A percentile compares a stretch with the other conserved stretches of the same genome.
phyloP scores from a whole-genome alignment of 306 rosid species.

The Biancaea sappan region DNA sequence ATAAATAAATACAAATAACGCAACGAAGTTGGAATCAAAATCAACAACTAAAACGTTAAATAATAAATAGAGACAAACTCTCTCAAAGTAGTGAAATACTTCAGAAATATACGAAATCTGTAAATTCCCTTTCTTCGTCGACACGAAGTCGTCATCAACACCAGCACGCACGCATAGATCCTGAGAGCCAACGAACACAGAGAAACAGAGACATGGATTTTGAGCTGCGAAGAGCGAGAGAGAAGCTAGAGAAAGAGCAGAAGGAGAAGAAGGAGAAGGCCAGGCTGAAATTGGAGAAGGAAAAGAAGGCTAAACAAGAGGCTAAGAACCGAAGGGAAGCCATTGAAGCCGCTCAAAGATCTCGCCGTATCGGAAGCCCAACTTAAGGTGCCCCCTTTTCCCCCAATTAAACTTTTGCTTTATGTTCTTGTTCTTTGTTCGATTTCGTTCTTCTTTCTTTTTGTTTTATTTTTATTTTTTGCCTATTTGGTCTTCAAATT shows the following conservation, averaged over 20 bases:
- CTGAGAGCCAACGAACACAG: not conserved
- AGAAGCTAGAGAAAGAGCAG: conserved; percentile 92
- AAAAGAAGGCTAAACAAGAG: conserved; percentile 72
- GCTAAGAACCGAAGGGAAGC: conserved; percentile 77
- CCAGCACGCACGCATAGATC: not conserved
- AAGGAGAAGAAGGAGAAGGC: conserved; percentile 59
- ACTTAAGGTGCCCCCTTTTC: conserved; percentile 60
- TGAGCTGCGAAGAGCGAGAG: conserved; percentile 87
- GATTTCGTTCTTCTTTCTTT: not conserved
- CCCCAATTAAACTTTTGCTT: not conserved
- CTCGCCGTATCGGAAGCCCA: conserved; percentile 84
- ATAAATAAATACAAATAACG: not conserved
- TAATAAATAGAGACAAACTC: not conserved
- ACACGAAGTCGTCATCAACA: conserved; percentile 27
- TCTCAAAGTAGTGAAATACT: too few relatives aligned
- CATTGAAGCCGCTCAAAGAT: conserved; percentile 79
- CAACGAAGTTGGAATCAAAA: not conserved
- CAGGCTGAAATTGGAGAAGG: conserved; percentile 55
- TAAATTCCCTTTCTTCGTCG: conserved; percentile 24
- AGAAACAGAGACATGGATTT: conserved; percentile 66
- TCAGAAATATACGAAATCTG: too few relatives aligned
- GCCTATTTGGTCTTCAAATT: not conserved
- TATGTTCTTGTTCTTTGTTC: not conserved
- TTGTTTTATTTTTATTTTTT: too few relatives aligned
- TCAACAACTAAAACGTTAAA: not conserved